Percentiles rank a stretch among this genome's conserved stretches.
These are phyloP conservation scores for Sporothrix globosa DNA, from an alignment of 2,329 filamentous ascomycete species.

Conservation along the genomic window DNA sequence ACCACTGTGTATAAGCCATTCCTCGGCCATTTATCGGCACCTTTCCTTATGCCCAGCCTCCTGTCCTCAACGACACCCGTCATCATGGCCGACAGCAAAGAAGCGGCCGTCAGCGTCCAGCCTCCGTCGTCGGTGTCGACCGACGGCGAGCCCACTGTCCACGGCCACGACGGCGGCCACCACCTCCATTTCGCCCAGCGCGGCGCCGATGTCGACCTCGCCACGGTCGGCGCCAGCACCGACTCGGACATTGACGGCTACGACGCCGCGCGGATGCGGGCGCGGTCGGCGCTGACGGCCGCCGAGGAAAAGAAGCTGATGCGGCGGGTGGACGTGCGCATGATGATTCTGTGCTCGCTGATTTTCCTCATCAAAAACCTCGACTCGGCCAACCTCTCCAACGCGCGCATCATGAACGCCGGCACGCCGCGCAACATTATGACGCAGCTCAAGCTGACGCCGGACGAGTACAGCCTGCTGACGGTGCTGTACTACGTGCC, in stretches of 20 bases:
- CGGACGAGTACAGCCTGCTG: conserved; percentile 48
- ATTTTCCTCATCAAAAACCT: conserved; percentile 50
- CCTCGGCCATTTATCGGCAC: background rate
- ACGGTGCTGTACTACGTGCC: conserved; percentile 57
- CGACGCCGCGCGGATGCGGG: conserved; percentile 46
- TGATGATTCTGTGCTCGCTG: conserved; percentile 49
- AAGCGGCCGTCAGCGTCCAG: conserved; percentile 1
- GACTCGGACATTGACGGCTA: conserved; percentile 38
- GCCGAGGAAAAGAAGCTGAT: conserved; percentile 52
- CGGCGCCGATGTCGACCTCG: conserved; percentile 38
- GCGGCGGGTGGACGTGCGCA: conserved; percentile 48
- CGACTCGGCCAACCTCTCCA: conserved; percentile 48
- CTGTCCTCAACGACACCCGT: background rate
- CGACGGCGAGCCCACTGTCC: background rate
- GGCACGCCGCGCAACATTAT: conserved; percentile 49
- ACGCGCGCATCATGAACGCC: conserved; percentile 50
- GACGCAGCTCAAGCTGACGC: conserved; percentile 47
- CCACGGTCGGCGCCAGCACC: background rate
- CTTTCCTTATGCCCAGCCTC: background rate
- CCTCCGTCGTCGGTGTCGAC: background rate
- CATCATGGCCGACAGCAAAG: conserved; percentile 27
- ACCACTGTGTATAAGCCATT: too few species aligned
- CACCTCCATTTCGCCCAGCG: conserved; percentile 36
- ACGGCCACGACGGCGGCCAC: conserved; percentile 11
- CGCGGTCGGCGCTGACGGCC: conserved; percentile 37